Base-by-base conservation (phyloP, 2,329 filamentous ascomycete species). In the Fusarium fujikuroi region DNA sequence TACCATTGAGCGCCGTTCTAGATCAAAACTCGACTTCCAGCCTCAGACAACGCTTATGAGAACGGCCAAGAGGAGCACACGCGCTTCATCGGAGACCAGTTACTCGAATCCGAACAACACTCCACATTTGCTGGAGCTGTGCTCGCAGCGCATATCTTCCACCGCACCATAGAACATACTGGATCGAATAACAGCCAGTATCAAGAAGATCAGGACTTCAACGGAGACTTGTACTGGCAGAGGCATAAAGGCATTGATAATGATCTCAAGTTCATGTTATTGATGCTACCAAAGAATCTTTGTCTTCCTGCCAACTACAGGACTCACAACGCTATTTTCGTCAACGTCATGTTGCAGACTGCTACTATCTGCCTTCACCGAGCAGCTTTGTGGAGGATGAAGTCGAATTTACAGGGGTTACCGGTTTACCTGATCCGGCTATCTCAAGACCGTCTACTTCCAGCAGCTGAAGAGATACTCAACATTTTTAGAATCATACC, bases 321-420 rank as follows among this genome's bases (percentile, higher is more conserved):
- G 8, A 44, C 18, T 16, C 56, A 68, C 10, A 68, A 68, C 30
- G 65, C 65, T 10, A 58, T 68, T 2, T 68, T 68, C 44, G 66
- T 69, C 23, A 69, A 69, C n/a, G 21, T 63, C 14, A 63, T 69
- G 57, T 36, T 69, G 18, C 66, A 69, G 7, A 69, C 64, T 15
- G 66, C 66, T 34, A 63, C 58, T 3, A 69, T 69, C 9, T 63
- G 66, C 28, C 64, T 69, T n/a, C 66, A 69, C 12, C 43, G 66
- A n/a, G 64, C 66, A 19, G 64, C 66, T 11, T 9, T 69, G 11
- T 68, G 65, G 65, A 68, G 36, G 42, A 68, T 68, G 65, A 68
- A 68, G 14, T 62, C 42, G 0, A 69, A 68, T 14, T 19, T 69
- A 12, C 37, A 56, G 11, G 47, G 47, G 7, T 18, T 54, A 2